These are phyloP conservation scores for Babesia microti DNA, from an alignment of 169 alveolate genomes.

Conservation along the genomic window DNA sequence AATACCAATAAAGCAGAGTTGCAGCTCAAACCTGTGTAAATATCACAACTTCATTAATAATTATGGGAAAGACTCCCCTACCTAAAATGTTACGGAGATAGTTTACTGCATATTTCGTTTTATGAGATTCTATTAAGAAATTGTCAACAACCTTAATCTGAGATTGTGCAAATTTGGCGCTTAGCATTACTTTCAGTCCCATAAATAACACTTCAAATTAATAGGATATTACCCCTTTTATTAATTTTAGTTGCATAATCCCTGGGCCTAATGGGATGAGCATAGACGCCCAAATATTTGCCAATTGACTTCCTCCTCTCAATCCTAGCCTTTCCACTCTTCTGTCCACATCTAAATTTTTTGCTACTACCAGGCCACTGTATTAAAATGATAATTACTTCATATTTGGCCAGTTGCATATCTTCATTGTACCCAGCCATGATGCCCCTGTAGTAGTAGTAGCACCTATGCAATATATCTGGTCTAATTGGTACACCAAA, in stretches of 20 bases:
- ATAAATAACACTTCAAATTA: conserved; percentile 48
- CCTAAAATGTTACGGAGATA: conserved; percentile 65
- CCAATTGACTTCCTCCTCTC: conserved; percentile 78
- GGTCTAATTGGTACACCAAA: conserved; percentile 70
- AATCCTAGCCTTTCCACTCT: conserved; percentile 69
- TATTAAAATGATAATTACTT: conserved; percentile 11
- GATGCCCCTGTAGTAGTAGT: conserved; percentile 62
- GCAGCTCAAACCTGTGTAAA: conserved; percentile 46
- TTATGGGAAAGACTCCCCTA: not conserved
- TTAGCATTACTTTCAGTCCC: conserved; percentile 60
- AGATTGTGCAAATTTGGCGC: conserved; percentile 76
- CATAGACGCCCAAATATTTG: conserved; percentile 66
- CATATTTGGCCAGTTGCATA: conserved; percentile 74
- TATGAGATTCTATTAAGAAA: conserved; percentile 65
- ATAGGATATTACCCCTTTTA: conserved; percentile 36
- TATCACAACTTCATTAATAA: not conserved
- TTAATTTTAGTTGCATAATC: conserved; percentile 58
- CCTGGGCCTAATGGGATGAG: conserved; percentile 70
- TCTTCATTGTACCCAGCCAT: conserved; percentile 73
- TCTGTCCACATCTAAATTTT: conserved; percentile 61
- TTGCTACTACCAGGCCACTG: conserved; percentile 69
- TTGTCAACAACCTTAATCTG: conserved; percentile 68
- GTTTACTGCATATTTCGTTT: conserved; percentile 66
- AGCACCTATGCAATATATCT: conserved; percentile 66
- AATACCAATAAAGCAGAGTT: conserved; percentile 69